A percentile compares a stretch with the other conserved stretches of the same genome.
Evolutionary conservation across 2,329 filamentous ascomycete species (phyloP).

Genomic region (Dactylellina cionopaga): DNA sequence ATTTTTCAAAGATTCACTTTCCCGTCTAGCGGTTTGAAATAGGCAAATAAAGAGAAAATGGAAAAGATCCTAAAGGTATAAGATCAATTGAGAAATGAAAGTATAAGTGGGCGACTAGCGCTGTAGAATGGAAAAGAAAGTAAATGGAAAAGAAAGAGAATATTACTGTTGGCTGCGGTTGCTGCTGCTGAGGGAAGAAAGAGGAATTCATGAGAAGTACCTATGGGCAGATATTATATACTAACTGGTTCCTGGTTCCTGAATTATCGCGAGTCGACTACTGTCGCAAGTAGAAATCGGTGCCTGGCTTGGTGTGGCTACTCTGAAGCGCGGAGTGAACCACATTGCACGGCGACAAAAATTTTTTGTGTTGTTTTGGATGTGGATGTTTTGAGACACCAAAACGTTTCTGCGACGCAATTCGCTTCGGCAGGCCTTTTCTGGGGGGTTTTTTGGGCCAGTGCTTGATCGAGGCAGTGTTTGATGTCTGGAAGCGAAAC

Average conservation of each 20-base stretch:
- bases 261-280: no score
- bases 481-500: conserved; percentile 25
- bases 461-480: no score
- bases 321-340: conserved; percentile 43
- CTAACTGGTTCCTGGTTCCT: neutral
- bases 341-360: conserved; percentile 20
- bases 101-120: no score
- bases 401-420: conserved; percentile 52
- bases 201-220: conserved; percentile 5
- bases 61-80: no score
- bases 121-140: conserved; percentile 31
- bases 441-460: conserved; percentile 13
- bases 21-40: conserved; percentile 51
- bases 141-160: conserved; percentile 38
- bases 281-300: neutral
- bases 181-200: conserved; percentile 45
- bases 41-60: conserved; percentile 19
- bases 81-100: conserved; percentile 14
- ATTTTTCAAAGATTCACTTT: conserved; percentile 46
- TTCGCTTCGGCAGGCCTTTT: conserved; percentile 43
- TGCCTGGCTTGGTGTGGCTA: conserved; percentile 18
- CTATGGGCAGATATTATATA: conserved; percentile 34
- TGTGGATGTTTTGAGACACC: conserved; percentile 31
- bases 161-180: conserved; percentile 47
- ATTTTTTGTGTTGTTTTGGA: conserved; percentile 44